Evolutionary conservation across 2,329 filamentous ascomycete species (phyloP).

Genomic region (Knufia fluminis): DNA sequence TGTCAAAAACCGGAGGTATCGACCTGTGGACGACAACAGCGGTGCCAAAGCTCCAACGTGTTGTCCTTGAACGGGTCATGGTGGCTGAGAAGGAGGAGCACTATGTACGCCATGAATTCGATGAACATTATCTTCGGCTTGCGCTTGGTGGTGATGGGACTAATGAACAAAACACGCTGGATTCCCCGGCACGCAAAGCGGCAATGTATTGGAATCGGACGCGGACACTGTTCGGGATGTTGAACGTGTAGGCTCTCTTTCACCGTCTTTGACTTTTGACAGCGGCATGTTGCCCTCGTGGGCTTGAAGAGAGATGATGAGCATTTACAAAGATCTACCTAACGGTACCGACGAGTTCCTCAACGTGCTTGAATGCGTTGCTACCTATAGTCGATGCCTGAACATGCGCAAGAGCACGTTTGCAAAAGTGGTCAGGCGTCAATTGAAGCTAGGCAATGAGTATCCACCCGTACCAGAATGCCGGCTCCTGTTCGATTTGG

Average conservation of each 20-base stretch:
- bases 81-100: slow-evolving; percentile 1
- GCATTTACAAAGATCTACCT: no score
- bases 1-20: slow-evolving; percentile 19
- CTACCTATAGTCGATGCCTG: no score
- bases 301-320: no score
- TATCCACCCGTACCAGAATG: no score
- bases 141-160: slow-evolving; percentile 10
- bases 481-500: no score
- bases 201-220: slow-evolving; percentile 21
- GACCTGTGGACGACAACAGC: slow-evolving; percentile 20
- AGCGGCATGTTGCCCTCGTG: no score
- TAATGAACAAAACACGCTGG: background rate
- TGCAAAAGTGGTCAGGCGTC: no score
- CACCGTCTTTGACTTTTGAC: no score
- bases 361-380: no score
- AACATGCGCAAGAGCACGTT: no score
- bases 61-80: slow-evolving; percentile 12
- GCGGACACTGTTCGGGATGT: slow-evolving; percentile 19
- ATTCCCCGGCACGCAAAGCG: slow-evolving; percentile 8
- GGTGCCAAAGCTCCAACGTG: slow-evolving; percentile 13
- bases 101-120: slow-evolving; percentile 17
- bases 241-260: slow-evolving; percentile 11
- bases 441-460: no score
- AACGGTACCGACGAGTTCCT: no score
- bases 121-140: slow-evolving; percentile 15